These are phyloP conservation scores for Dipteronia sinensis DNA, from an alignment of 345 rosid species.

Conservation along the genomic window DNA sequence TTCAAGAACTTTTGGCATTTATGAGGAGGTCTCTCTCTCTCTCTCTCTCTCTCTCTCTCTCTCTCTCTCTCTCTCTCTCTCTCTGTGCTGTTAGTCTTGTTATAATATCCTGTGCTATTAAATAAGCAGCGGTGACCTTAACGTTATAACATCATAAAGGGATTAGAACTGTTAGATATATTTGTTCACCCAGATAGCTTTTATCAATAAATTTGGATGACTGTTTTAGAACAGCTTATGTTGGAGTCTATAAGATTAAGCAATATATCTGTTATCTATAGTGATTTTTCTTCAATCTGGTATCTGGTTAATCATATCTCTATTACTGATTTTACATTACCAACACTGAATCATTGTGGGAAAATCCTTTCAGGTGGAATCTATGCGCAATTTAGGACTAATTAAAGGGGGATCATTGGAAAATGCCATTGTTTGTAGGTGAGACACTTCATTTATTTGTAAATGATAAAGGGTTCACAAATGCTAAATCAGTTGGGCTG, in stretches of 20 bases:
- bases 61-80: conserved; percentile 3
- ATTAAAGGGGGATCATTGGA: conserved; percentile 86
- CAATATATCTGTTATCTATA: not conserved
- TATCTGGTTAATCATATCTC: not conserved
- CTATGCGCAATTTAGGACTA: conserved; percentile 66
- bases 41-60: conserved; percentile 1
- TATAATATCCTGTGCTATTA: conserved; percentile 1
- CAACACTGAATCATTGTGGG: conserved; percentile 6
- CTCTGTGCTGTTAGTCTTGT: not conserved
- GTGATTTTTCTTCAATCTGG: not conserved
- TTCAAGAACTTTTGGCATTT: conserved; percentile 80
- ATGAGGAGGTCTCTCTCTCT: conserved; percentile 65
- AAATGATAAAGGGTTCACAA: not conserved
- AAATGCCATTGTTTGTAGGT: conserved; percentile 91
- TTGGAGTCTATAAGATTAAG: not conserved
- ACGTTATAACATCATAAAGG: not conserved
- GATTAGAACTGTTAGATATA: no score
- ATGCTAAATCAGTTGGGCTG: not conserved
- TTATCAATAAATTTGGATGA: no score
- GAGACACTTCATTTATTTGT: conserved; percentile 23
- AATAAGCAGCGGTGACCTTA: not conserved
- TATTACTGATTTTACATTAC: conserved; percentile 8
- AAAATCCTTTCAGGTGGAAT: conserved; percentile 60
- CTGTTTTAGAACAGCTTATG: no score
- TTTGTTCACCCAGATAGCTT: no score